phyloP scores from a whole-genome alignment of 441 rosid species.

The Theobroma grandiflorum region DNA sequence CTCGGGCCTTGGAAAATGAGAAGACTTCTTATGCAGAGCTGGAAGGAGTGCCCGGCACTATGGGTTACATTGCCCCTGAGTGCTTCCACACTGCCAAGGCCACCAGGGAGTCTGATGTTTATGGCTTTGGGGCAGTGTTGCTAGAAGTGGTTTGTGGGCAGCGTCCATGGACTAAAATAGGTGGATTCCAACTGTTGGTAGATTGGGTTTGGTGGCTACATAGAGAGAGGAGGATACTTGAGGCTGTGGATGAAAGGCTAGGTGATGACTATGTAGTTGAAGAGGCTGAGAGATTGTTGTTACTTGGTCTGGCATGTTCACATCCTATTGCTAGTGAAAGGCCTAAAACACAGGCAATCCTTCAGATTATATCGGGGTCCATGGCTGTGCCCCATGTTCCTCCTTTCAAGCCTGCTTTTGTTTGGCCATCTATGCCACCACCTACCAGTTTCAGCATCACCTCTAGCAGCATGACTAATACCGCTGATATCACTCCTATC shows the following conservation, averaged over 20 bases:
- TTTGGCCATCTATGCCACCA: slow-evolving; percentile 42
- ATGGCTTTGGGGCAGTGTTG: slow-evolving; percentile 57
- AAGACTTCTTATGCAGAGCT: slow-evolving; percentile 56
- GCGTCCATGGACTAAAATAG: slow-evolving; percentile 44
- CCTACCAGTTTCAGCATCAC: slow-evolving; percentile 22
- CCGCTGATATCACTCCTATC: slow-evolving; percentile 30
- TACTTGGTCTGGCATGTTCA: slow-evolving; percentile 56
- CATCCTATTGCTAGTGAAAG: slow-evolving; percentile 51
- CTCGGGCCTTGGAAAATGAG: slow-evolving; percentile 51
- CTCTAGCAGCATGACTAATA: slow-evolving; percentile 19
- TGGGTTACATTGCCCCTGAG: slow-evolving; percentile 62
- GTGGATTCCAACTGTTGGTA: slow-evolving; percentile 42
- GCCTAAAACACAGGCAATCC: slow-evolving; percentile 48
- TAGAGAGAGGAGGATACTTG: slow-evolving; percentile 48
- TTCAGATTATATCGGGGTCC: slow-evolving; percentile 46
- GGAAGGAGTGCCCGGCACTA: slow-evolving; percentile 53
- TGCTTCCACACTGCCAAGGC: slow-evolving; percentile 58
- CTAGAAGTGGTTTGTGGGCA: slow-evolving; percentile 59
- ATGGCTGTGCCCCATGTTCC: slow-evolving; percentile 44
- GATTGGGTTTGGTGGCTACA: slow-evolving; percentile 66
- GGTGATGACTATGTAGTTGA: slow-evolving; percentile 35
- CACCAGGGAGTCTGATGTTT: slow-evolving; percentile 61
- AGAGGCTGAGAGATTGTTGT: slow-evolving; percentile 50
- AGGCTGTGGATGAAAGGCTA: slow-evolving; percentile 50
- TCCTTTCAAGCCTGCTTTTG: slow-evolving; percentile 49